Conservation (phyloP, 495 filamentous ascomycete species). For the Chaetomium tenue region DNA sequence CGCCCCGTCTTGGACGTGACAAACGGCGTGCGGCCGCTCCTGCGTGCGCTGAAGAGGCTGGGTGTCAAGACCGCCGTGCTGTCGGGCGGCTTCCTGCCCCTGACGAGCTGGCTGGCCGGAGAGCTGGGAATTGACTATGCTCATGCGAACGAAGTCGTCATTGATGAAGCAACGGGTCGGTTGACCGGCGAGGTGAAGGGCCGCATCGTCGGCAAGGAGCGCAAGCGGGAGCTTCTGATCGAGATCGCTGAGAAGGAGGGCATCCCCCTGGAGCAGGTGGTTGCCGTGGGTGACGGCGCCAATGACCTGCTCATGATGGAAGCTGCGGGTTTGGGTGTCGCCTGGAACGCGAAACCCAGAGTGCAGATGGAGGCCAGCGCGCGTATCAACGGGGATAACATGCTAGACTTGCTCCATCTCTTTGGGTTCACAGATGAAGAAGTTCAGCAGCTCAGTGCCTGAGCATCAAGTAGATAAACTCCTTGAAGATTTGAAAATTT, state of each 20-base stretch:
- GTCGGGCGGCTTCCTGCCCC: slow-evolving; percentile 86
- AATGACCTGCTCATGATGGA: slow-evolving; percentile 94
- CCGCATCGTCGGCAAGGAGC: slow-evolving; percentile 76
- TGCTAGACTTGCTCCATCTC: slow-evolving; percentile 80
- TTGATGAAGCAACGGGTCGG: slow-evolving; percentile 56
- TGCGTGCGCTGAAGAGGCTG: slow-evolving; percentile 65
- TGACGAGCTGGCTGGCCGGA: slow-evolving; percentile 79
- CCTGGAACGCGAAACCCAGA: slow-evolving; percentile 88
- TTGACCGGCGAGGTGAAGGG: slow-evolving; percentile 79
- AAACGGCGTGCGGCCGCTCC: slow-evolving; percentile 71
- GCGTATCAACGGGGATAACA: slow-evolving; percentile 72
- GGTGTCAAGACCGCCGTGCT: slow-evolving; percentile 86
- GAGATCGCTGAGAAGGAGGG: slow-evolving; percentile 72
- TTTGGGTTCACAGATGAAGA: slow-evolving; percentile 73
- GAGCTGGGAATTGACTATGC: slow-evolving; percentile 82
- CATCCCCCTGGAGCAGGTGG: slow-evolving; percentile 69
- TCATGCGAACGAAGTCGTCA: slow-evolving; percentile 79
- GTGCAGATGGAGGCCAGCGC: slow-evolving; percentile 85
- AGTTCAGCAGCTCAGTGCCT: slow-evolving; percentile 49
- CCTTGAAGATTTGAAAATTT: background rate
- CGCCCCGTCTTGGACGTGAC: slow-evolving; percentile 72
- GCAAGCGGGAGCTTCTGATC: slow-evolving; percentile 72
- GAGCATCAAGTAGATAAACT: background rate
- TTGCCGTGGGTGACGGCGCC: slow-evolving; percentile 90
- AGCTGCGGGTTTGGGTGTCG: slow-evolving; percentile 83